Percentiles rank a stretch among this genome's conserved stretches.
phyloP scores from a whole-genome alignment of 306 rosid species.

The Senna tora region DNA sequence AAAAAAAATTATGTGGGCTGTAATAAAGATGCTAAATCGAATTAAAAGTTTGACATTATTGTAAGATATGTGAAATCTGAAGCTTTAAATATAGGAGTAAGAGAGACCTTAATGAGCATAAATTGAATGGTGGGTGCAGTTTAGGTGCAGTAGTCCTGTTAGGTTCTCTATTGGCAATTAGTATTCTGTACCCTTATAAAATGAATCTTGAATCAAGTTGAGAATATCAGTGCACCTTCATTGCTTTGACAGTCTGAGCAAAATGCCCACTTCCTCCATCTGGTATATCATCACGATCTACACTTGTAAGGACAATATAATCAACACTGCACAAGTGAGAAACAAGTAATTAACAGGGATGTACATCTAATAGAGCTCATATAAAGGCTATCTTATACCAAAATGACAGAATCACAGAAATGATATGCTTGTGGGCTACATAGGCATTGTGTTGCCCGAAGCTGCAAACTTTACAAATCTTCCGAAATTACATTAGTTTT shows the following conservation, averaged over 20 bases:
- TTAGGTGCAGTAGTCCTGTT: too few species aligned
- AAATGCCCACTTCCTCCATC: conserved; percentile 99
- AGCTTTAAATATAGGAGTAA: too few species aligned
- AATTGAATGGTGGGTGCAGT: too few species aligned
- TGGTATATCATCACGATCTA: conserved; percentile 97
- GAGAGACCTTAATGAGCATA: too few species aligned
- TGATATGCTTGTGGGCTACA: not conserved
- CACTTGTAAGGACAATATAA: conserved; percentile 88
- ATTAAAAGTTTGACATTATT: too few species aligned
- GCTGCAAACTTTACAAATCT: conserved; percentile 2
- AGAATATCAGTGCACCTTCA: conserved; percentile 65
- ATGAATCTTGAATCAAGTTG: conserved; percentile 13
- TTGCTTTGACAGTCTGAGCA: conserved; percentile 84
- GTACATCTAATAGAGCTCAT: not conserved
- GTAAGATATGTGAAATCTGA: too few species aligned
- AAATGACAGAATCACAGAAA: not conserved
- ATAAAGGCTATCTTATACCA: conserved; percentile 1
- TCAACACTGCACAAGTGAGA: conserved; percentile 61
- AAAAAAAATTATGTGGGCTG: too few species aligned
- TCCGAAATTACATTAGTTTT: conserved; percentile 5
- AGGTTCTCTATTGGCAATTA: conserved; percentile 15
- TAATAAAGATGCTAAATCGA: too few species aligned
- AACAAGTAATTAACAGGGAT: conserved; percentile 20
- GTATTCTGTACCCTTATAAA: not conserved
- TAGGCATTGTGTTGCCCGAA: conserved; percentile 5